Evolutionary conservation across 352 stramenopile genomes (phyloP).

Genomic region (Peronosclerospora sorghi): DNA sequence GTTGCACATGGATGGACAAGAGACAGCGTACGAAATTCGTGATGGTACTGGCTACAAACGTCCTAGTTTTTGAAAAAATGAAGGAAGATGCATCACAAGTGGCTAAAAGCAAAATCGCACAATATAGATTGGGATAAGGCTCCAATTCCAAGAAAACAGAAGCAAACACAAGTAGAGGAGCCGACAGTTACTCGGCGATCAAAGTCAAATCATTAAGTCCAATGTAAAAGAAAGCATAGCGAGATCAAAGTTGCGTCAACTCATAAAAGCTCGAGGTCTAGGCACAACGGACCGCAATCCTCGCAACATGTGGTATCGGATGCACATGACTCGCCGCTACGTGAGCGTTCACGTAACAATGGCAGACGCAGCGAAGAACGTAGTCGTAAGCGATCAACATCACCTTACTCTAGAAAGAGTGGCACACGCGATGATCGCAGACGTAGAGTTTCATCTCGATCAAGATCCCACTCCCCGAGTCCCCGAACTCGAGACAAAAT

Average conservation of each 20-base stretch:
- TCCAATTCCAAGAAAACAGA: constrained; percentile 40
- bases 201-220: neutral
- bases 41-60: constrained; percentile 36
- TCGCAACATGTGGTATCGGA: constrained; percentile 5
- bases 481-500: constrained; percentile 11
- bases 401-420: constrained; percentile 6
- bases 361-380: constrained; percentile 12
- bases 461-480: constrained; percentile 21
- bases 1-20: constrained; percentile 31
- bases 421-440: constrained; percentile 12
- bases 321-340: constrained; percentile 13
- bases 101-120: constrained; percentile 24
- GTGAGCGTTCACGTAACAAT: constrained; percentile 9
- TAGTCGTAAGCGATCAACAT: constrained; percentile 12
- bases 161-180: constrained; percentile 7
- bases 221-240: constrained; percentile 2
- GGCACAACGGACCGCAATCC: constrained; percentile 26
- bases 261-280: constrained; percentile 14
- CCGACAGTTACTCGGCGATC: neutral
- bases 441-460: constrained; percentile 20
- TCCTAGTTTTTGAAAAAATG: constrained; percentile 45
- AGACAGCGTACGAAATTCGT: constrained; percentile 18
- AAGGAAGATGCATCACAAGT: constrained; percentile 31
- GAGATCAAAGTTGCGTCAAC: constrained; percentile 12
- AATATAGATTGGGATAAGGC: constrained; percentile 35